Evolutionary conservation across 768 basidiomycete species (phyloP), one percentile per base, ranked within the genome.

Genomic region (Epithele typhae): DNA sequence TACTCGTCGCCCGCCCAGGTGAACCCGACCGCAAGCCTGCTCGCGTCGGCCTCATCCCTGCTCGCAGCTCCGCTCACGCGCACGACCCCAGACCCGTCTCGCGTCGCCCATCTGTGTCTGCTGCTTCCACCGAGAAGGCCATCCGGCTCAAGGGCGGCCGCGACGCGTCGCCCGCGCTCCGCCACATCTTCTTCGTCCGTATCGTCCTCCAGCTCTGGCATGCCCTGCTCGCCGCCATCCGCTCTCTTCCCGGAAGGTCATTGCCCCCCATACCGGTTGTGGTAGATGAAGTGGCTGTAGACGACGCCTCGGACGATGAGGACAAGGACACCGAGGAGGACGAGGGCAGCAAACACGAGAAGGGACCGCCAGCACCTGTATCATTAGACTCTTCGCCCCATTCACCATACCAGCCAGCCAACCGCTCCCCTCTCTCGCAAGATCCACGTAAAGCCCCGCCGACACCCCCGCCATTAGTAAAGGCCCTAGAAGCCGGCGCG

Each of bases 161-260:
- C 12, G 43, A 53, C 22, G 53, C 40, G 30, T 50, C 43, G 7
- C 34, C 22, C 43, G 37, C 59, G 21, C 36, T 65, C 48, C 60
- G 77, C 60, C 80, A 79, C 39, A 70, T 87, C 57, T 81, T 82
- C 73, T 74, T 89, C 58, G 74, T 88, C 52, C 85, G 84, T 35
- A 70, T 87, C 49, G 75, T 87, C 50, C 72, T 81, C 35, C 52
- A 82, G 32, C 71, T 82, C 45, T 91, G 88, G 86, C 73, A 84
- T 56, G 75, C 78, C 39, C 65, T 91, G 53, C 78, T 75, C 52
- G 71, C 76, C 7, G 77, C 78, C 18, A 86, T 82, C 74, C 65
- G 71, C n/a, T 76, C 81, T 30, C 59, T 68, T 27, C 49, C 59
- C 5, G 49, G 59, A 27, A 49, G 52, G 25, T 46, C 25, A 40